A percentile compares a stretch with the other conserved stretches of the same genome.
Conservation (phyloP, 148 eudicot genomes). For the Pouteria glomerata region DNA sequence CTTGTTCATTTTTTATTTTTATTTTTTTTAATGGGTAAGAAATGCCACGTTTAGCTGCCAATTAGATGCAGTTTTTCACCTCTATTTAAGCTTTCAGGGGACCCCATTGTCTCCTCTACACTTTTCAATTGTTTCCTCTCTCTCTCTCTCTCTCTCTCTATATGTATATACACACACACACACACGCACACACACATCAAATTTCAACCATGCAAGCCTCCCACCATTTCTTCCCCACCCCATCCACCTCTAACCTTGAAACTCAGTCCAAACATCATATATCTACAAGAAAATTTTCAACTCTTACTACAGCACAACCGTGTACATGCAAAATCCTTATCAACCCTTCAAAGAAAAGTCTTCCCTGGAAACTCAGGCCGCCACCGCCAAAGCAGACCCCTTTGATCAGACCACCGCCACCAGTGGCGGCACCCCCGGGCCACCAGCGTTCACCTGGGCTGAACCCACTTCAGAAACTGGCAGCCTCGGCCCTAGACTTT, state of each 20-base stretch:
- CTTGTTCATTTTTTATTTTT: no score
- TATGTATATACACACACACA: no score
- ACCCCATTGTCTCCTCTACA: no score
- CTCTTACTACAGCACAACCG: no score
- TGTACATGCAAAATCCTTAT: slow-evolving; percentile 8
- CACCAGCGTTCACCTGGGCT: slow-evolving; percentile 5
- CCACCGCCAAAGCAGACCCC: neutral
- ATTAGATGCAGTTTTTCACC: no score
- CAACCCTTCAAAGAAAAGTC: slow-evolving; percentile 3
- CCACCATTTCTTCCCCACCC: neutral
- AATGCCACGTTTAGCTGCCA: no score
- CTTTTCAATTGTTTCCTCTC: no score
- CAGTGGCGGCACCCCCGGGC: neutral
- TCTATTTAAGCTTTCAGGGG: no score
- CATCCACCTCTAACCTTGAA: neutral
- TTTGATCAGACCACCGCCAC: neutral
- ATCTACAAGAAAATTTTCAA: neutral
- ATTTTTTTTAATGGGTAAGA: no score
- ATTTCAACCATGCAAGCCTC: slow-evolving; percentile 5
- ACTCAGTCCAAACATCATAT: neutral
- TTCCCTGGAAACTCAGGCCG: neutral
- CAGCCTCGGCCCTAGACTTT: slow-evolving; percentile 29
- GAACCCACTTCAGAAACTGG: slow-evolving; percentile 43
- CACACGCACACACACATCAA: no score
- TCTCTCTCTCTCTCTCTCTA: neutral